Evolutionary conservation across 2,329 filamentous ascomycete species (phyloP), one percentile per base, ranked within the genome.

Genomic region (Clarireedia homoeocarpa): DNA sequence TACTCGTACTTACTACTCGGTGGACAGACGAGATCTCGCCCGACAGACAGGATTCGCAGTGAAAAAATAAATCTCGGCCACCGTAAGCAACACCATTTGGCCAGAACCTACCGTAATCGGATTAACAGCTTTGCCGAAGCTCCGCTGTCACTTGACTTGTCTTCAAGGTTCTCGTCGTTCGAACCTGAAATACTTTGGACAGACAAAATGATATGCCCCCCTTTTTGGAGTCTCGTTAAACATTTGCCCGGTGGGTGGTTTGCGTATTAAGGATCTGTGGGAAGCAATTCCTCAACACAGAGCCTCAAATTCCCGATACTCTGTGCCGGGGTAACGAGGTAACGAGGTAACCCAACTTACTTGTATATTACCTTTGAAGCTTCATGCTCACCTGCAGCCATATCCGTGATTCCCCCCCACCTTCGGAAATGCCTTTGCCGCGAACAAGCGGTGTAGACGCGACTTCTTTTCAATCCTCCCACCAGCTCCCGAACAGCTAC

Each of bases 401-500:
- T 54, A 48, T 54, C 44, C 10, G 20, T 17, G 9, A 30, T 30
- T 12, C 34, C 24, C 34, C 34, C 34, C 42, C 52, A 39, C 17
- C 23, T 50, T 34, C 48, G 30, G 48, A 34, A 46, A 47, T 23
- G 6, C 27, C 24, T 38, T 26, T 42, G 20, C 34, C 47, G 51
- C 51, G 51, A 53, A 53, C 44, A 53, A 53, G 51, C 51, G 51
- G 51, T 53, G 53, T 45, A 45, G 48, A 51, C 17, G 48, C 30
- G 53, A 53, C 34, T 36, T 36, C 20, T 20, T 34, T 7, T 30
- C n/a, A 36, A 45, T 23, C 26, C 38, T 45, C 27, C 10, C 30
- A 42, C 39, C 39, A 42, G 39, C 15, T 42, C n/a, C 39, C 20
- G 30, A 23, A 26, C 24, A 27, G 20, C 42, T 34, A n/a, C 50